Evolutionary conservation across 108 stramenopile species (phyloP).

Genomic region (Cyclostephanos invisitatus): DNA sequence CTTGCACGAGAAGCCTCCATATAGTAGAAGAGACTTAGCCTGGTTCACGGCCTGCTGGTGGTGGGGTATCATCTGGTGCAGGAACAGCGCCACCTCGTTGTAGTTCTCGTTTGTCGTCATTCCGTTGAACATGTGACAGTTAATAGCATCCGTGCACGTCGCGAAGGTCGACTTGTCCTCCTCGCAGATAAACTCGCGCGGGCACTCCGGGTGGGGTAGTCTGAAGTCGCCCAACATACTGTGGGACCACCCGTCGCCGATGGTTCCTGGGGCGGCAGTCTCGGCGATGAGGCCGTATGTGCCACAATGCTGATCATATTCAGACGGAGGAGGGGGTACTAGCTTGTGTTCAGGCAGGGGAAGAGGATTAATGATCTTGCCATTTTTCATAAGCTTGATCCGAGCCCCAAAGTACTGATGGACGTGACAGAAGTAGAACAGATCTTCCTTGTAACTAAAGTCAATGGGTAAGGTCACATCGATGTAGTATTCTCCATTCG

Average conservation of each 20-base stretch:
- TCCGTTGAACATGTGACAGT: slow-evolving; percentile 71
- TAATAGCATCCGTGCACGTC: slow-evolving; percentile 64
- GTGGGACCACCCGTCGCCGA: slow-evolving; percentile 5
- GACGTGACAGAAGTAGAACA: slow-evolving; percentile 92
- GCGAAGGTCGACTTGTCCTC: slow-evolving; percentile 31
- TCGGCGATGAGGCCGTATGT: slow-evolving; percentile 56
- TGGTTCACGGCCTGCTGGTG: slow-evolving; percentile 93
- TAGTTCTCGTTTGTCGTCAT: slow-evolving; percentile 59
- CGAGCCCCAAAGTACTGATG: slow-evolving; percentile 68
- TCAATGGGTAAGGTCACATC: slow-evolving; percentile 54
- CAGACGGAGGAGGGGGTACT: slow-evolving; percentile 11
- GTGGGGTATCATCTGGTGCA: slow-evolving; percentile 94
- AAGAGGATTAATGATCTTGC: slow-evolving; percentile 13
- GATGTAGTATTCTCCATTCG: slow-evolving; percentile 54
- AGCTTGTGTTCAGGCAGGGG: slow-evolving; percentile 12
- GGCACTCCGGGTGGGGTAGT: slow-evolving; percentile 64
- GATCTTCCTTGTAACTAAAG: slow-evolving; percentile 52
- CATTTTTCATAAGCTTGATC: slow-evolving; percentile 75
- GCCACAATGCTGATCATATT: slow-evolving; percentile 74
- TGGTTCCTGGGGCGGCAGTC: neutral
- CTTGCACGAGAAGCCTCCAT: slow-evolving; percentile 38
- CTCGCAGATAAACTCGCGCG: slow-evolving; percentile 61
- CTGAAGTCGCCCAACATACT: slow-evolving; percentile 32
- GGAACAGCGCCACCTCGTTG: slow-evolving; percentile 54
- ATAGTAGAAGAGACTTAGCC: slow-evolving; percentile 78